Evolutionary conservation across 2,329 filamentous ascomycete genomes (phyloP).

Genomic region (Trichoderma polysporum): DNA sequence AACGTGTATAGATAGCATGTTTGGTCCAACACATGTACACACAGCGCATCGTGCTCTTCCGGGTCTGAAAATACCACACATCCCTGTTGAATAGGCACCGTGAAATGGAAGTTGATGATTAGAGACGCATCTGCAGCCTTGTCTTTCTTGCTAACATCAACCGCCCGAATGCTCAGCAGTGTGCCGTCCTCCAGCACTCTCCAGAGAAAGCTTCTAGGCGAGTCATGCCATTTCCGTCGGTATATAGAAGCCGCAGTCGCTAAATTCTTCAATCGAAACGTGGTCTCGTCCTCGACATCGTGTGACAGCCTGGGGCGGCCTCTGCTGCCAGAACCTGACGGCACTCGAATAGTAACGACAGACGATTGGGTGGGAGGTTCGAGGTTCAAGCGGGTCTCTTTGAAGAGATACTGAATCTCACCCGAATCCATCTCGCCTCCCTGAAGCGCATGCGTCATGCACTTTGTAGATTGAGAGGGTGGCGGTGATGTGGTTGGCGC

Average conservation of each 20-base stretch:
- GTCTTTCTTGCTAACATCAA: conserved; percentile 73
- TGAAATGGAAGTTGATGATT: conserved; percentile 75
- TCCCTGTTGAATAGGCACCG: conserved; percentile 67
- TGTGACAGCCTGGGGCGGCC: conserved; percentile 40
- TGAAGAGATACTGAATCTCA: conserved; percentile 69
- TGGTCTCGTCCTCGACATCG: conserved; percentile 65
- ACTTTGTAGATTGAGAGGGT: conserved; percentile 20
- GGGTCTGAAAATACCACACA: conserved; percentile 83
- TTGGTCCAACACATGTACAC: conserved; percentile 76
- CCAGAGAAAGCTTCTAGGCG: conserved; percentile 88
- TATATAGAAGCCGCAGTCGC: conserved; percentile 80
- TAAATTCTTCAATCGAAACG: conserved; percentile 70
- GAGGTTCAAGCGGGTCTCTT: conserved; percentile 82
- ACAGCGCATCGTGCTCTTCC: conserved; percentile 73
- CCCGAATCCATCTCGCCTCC: conserved; percentile 67
- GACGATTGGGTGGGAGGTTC: conserved; percentile 69
- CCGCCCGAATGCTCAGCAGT: conserved; percentile 76
- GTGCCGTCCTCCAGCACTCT: conserved; percentile 77
- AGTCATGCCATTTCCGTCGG: conserved; percentile 72
- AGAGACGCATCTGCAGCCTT: conserved; percentile 68
- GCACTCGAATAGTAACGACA: conserved; percentile 68
- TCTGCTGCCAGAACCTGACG: conserved; percentile 50
- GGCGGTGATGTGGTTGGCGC: conserved; percentile 28
- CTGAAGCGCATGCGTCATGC: conserved; percentile 42
- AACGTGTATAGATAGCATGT: conserved; percentile 81